Evolutionary conservation across 129 eudicot genomes (phyloP).

Genomic region (Pittosporum tobira): DNA sequence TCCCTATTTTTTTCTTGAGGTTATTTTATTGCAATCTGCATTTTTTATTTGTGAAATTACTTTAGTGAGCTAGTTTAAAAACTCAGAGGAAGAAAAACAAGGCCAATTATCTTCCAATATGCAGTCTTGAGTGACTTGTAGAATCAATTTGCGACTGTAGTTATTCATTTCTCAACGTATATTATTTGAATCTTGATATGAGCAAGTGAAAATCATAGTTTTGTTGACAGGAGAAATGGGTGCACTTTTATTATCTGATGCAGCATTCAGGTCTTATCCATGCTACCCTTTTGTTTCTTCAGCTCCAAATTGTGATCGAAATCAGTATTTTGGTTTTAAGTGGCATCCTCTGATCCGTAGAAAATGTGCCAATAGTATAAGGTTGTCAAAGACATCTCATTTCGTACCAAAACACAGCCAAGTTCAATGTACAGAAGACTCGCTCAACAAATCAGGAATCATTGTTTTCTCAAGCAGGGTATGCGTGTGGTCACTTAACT

Average conservation of each 20-base stretch:
- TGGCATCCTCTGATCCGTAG: slow-evolving; percentile 11
- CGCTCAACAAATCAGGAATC: slow-evolving; percentile 22
- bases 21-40: no score
- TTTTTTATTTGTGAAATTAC: no score
- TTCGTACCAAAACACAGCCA: slow-evolving; percentile 16
- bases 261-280: slow-evolving; percentile 14
- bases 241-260: slow-evolving; percentile 25
- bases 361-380: slow-evolving; percentile 16
- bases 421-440: slow-evolving; percentile 5
- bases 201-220: slow-evolving; percentile 6
- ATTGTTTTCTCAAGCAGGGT: slow-evolving; percentile 36
- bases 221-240: slow-evolving; percentile 39
- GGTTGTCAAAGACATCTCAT: slow-evolving; percentile 13
- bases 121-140: no score
- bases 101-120: no score
- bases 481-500: slow-evolving; percentile 9
- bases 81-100: no score
- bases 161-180: no score
- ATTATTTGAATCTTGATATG: no score
- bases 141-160: no score
- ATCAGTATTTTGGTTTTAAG: slow-evolving; percentile 15
- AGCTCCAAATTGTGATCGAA: slow-evolving; percentile 4
- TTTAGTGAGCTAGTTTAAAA: no score
- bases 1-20: no score
- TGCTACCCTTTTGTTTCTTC: slow-evolving; percentile 14